Percentiles rank a stretch among this genome's conserved stretches.
phyloP scores from a whole-genome alignment of 2,329 filamentous ascomycete genomes.

The Fusarium sp. region DNA sequence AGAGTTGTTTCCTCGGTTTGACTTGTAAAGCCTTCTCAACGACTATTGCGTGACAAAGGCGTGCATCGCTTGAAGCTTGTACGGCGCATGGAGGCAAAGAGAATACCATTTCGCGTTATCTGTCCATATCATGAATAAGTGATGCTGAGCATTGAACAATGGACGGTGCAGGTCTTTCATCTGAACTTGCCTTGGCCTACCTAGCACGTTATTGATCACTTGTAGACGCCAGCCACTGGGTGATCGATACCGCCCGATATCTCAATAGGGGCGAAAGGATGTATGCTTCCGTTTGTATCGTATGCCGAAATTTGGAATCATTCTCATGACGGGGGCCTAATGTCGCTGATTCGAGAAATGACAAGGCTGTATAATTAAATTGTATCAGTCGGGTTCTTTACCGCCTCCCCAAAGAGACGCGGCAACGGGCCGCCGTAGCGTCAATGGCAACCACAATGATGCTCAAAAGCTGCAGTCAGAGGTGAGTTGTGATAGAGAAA shows the following conservation, averaged over 20 bases:
- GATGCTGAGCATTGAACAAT: no score
- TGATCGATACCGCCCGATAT: background rate
- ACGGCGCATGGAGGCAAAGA: background rate
- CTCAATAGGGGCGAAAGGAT: background rate
- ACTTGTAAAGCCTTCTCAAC: background rate
- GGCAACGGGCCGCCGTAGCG: background rate
- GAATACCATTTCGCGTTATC: background rate
- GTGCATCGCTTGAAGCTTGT: background rate
- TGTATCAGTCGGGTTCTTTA: slow-evolving; percentile 1
- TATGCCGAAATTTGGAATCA: background rate
- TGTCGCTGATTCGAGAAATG: background rate
- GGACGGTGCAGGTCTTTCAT: background rate
- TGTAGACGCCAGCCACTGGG: background rate
- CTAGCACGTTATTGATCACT: background rate
- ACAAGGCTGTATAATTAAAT: background rate
- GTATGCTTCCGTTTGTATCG: background rate
- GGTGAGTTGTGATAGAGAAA: slow-evolving; percentile 7
- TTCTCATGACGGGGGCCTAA: slow-evolving; percentile 2
- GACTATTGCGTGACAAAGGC: background rate
- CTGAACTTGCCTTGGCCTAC: background rate
- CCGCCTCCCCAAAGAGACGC: background rate
- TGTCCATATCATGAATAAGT: no score
- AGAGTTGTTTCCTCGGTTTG: slow-evolving; percentile 24
- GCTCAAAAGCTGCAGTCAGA: slow-evolving; percentile 5
- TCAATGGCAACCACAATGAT: background rate